These are phyloP conservation scores for Starmera amethionina DNA, from an alignment of 805 yeast genomes.

Conservation along the genomic window DNA sequence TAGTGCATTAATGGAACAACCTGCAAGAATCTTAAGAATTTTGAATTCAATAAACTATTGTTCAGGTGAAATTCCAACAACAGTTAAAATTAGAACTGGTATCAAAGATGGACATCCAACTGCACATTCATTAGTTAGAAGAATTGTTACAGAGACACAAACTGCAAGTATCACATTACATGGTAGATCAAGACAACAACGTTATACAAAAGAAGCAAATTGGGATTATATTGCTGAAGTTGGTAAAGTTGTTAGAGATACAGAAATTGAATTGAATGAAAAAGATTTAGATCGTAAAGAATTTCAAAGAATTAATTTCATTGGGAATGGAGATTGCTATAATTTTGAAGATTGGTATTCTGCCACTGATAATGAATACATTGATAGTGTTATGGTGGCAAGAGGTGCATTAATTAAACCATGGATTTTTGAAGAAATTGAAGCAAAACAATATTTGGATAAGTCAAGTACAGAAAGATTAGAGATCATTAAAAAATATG, in stretches of 20 bases:
- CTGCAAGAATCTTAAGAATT: conserved; percentile 68
- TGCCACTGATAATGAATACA: conserved; percentile 52
- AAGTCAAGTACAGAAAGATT: conserved; percentile 86
- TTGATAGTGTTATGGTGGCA: conserved; percentile 95
- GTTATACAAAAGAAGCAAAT: conserved; percentile 85
- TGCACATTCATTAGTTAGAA: conserved; percentile 68
- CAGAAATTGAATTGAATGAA: conserved; percentile 35
- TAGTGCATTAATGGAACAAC: conserved; percentile 83
- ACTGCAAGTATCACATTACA: conserved; percentile 89
- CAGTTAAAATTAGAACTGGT: conserved; percentile 90
- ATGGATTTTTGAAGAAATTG: conserved; percentile 96
- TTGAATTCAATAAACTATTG: conserved; percentile 82
- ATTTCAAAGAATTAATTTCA: conserved; percentile 59
- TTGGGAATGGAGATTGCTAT: conserved; percentile 93
- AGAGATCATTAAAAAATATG: conserved; percentile 58
- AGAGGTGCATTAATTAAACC: conserved; percentile 97
- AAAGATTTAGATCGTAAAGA: conserved; percentile 55
- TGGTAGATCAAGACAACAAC: conserved; percentile 93
- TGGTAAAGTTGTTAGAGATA: conserved; percentile 55
- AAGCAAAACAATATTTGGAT: conserved; percentile 80
- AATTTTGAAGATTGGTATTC: conserved; percentile 82
- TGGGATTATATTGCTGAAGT: conserved; percentile 83
- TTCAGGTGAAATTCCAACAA: conserved; percentile 84
- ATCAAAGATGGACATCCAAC: conserved; percentile 74
- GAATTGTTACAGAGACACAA: conserved; percentile 69